A percentile compares a stretch with the other conserved stretches of the same genome.
Conservation (phyloP, 2,329 filamentous ascomycete species). For the Fusarium lateritium region DNA sequence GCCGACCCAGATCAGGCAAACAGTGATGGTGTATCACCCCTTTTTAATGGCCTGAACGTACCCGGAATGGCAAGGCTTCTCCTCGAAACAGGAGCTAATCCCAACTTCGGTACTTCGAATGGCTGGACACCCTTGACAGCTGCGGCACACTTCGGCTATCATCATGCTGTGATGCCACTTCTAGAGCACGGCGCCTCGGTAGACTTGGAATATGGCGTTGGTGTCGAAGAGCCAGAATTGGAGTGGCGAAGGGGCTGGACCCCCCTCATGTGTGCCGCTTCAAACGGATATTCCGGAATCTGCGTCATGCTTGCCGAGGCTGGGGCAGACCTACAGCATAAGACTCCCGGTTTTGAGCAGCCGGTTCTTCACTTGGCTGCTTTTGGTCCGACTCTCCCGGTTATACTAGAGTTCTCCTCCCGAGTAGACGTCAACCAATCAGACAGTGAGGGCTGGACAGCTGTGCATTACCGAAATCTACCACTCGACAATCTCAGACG, state of each 20-base stretch:
- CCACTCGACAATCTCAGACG: rapidly evolving
- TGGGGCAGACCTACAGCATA: slow-evolving; percentile 5
- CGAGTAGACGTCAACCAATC: background rate
- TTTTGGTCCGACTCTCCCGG: background rate
- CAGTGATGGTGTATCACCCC: background rate
- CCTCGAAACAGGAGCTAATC: background rate
- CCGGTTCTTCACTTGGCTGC: background rate
- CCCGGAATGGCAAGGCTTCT: background rate
- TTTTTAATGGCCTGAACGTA: background rate
- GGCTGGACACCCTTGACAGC: background rate
- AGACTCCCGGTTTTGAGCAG: background rate
- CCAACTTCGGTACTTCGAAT: rapidly evolving
- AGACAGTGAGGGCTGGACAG: rapidly evolving
- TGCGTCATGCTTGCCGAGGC: slow-evolving; percentile 3
- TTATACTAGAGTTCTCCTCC: background rate
- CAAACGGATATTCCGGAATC: rapidly evolving
- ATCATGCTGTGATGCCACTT: background rate
- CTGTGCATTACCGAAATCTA: background rate
- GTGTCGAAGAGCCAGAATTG: background rate
- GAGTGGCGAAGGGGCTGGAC: background rate
- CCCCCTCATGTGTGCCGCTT: background rate
- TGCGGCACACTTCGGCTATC: rapidly evolving
- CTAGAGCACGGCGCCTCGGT: background rate
- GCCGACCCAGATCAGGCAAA: background rate
- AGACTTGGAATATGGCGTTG: background rate